phyloP scores from a whole-genome alignment of 2,329 filamentous ascomycete species.

The Phyllosticta paracitricarpa region DNA sequence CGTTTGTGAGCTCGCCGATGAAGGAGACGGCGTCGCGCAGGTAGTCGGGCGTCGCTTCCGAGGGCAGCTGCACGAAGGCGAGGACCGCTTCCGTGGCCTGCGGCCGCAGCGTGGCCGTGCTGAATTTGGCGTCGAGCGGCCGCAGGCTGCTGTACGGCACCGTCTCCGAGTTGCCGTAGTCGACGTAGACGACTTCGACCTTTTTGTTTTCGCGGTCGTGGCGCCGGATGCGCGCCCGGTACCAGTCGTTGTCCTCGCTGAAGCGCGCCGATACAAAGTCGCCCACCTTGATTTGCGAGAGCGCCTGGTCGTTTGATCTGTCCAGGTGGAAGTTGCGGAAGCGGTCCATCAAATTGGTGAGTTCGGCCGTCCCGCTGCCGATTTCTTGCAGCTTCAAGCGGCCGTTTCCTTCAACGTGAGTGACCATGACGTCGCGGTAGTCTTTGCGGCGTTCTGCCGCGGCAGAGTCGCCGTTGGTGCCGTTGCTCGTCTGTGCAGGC shows the following conservation, averaged over 20 bases:
- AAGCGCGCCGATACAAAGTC: constrained; percentile 89
- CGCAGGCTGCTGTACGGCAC: constrained; percentile 77
- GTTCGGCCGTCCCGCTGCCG: constrained; percentile 71
- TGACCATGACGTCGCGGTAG: constrained; percentile 89
- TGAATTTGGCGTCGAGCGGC: constrained; percentile 75
- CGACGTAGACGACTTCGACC: constrained; percentile 85
- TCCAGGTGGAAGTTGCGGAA: constrained; percentile 89
- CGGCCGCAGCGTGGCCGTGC: constrained; percentile 59
- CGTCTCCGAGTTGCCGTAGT: constrained; percentile 91
- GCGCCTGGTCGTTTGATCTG: constrained; percentile 63
- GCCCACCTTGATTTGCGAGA: constrained; percentile 76
- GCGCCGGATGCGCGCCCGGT: constrained; percentile 79
- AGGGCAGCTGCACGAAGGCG: constrained; percentile 82
- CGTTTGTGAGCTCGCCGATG: constrained; percentile 64
- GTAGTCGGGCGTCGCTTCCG: constrained; percentile 58
- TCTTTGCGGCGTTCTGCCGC: constrained; percentile 63
- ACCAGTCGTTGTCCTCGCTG: constrained; percentile 83
- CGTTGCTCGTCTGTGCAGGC: constrained; percentile 36
- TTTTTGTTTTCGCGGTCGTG: constrained; percentile 84
- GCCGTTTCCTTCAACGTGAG: constrained; percentile 66
- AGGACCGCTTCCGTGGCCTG: constrained; percentile 83
- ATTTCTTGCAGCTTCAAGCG: constrained; percentile 87
- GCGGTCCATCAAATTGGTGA: constrained; percentile 80
- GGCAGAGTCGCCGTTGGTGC: constrained; percentile 39
- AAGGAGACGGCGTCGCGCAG: constrained; percentile 68